Base-by-base conservation (phyloP, 2,329 filamentous ascomycete genomes). In the Fusarium camptoceras region DNA sequence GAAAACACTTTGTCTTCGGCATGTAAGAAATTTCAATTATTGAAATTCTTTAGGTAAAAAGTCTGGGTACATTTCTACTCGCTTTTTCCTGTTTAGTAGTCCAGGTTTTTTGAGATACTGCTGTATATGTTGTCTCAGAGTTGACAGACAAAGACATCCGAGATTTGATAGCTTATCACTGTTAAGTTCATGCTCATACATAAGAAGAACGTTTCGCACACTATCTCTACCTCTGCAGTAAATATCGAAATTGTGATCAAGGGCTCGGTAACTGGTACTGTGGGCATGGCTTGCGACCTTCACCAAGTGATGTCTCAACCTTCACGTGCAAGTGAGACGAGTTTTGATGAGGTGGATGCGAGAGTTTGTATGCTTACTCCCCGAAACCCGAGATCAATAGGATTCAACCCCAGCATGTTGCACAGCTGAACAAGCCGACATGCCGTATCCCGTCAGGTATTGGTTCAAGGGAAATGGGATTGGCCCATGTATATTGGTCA, bases 41-140 rank as follows among this genome's bases (percentile, higher is more conserved):
- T 10, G 16, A 37, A 11, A n/a, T 0, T 11, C 9, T 9, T 1
- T 37, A 4, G 1, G 9, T 1, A 3, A 18, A 18, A n/a, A 18
- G 11, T 2, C 9, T 6, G 1, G 31, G 31, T 18, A 37, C 5
- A 37, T 5, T 2, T n/a, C 9, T 10, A 11, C 16, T 1, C 16
- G 31, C 31, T 3, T 37, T 34, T 34, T 34, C 16, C 5, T 34
- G 5, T 34, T 34, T 18, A 18, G 9, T 37, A 37, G 34, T 37
- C 34, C 18, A 37, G 34, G 5, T 18, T 2, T 18, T 5, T 18
- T 18, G 3, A n/a, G 16, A 37, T 37, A 10, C 31, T 10, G 5
- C 16, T 37, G 5, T 37, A n/a, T 34, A 18, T 37, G 10, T n/a
- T n/a, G 18, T n/a, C 9, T n/a, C 34, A 37, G 9, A 37, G 16